Evolutionary conservation across 352 stramenopile species (phyloP), one percentile per base, ranked within the genome.

Genomic region (Phytopythium aichiense): DNA sequence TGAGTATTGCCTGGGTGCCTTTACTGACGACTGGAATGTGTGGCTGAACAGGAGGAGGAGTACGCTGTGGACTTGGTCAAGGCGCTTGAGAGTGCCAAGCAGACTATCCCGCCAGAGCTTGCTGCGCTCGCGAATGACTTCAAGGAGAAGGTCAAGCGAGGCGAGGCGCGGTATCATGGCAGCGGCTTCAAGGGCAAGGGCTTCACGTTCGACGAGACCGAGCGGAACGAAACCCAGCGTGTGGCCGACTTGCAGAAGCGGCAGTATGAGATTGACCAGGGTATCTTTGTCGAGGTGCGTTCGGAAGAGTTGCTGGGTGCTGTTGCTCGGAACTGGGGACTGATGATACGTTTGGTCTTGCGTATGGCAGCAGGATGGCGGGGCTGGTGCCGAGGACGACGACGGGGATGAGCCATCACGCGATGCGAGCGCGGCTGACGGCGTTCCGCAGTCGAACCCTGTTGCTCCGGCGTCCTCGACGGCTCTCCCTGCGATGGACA

Each of bases 101-200:
- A 96, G 62, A 64, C 43, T 8, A 67, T 96, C 7, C 87, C 87
- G 20, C 63, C 71, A 13, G 96, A 98, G 65, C 73, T 99, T 7
- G 79, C 74, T 57, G 71, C 85, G 28, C 79, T 99, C 28, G 93
- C 95, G 0, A 91, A 99, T 37, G 76, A 72, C 0, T 99, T 99
- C 68, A 97, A 98, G 69, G 90, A 89, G 46, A 99, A 99, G 77
- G 94, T 99, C 31, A 84, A 91, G 38, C 90, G 88, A 23, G 98
- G 98, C 22, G 92, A 99, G 81, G 97, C 97, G 15, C 90, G 91
- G 45, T 98, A 96, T 69, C 96, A 98, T 46, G 88, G 88, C 23
- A 98, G 91, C 61, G 98, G 98, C 0, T 99, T 99, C 71, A 96
- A 97, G 70, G 97, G 96, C 49, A 98, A 98, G 64, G 98, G 98